Evolutionary conservation across 1,284 basidiomycete species (phyloP), one percentile per base, ranked within the genome.

Genomic region (Austroboletus novae-zelandiae): DNA sequence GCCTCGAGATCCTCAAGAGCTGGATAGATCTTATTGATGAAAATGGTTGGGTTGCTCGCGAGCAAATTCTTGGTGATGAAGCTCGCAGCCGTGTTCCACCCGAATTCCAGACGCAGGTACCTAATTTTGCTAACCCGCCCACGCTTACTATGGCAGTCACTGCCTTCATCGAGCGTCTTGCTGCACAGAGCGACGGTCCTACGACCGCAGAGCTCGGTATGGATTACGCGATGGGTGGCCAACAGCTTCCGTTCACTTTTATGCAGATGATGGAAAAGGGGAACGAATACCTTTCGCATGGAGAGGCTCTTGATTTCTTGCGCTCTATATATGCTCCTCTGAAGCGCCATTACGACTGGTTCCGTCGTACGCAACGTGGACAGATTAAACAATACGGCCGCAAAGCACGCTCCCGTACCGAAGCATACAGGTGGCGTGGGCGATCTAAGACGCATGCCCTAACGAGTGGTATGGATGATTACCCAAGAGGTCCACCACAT

Each of bases 401-500:
- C 32, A 79, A 79, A 53, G 89, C 92, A 1, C 81, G 88, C 9
- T 91, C 89, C n/a, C 78, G 89, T 47, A 84, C 83, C 3, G 94
- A 98, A 69, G 94, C 82, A 1, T 98, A 95, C 70, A 80, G 94
- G 43, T 98, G 94, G 95, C 82, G 95, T 34, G 94, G 94, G n/a
- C 78, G 94, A 34, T 89, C 90, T 9, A 78, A 85, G 61, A 77
- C 79, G 42, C 94, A 98, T 71, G 89, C 98, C 25, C 72, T 98
- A 48, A 96, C 95, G 0, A 93, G 89, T 60, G 94, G 94, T 0
- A 85, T 98, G 80, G 94, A 98, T 66, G 94, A 98, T 70, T 98
- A 94, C 68, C 94, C 94, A 10, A 80, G 94, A 47, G 93, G 83
- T 10, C 82, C 84, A 30, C 87, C 95, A 9, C 92, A 95, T 62